Evolutionary conservation across 2,329 filamentous ascomycete genomes (phyloP), one percentile per base, ranked within the genome.

Genomic region (Graphiopsis chlorocephala): DNA sequence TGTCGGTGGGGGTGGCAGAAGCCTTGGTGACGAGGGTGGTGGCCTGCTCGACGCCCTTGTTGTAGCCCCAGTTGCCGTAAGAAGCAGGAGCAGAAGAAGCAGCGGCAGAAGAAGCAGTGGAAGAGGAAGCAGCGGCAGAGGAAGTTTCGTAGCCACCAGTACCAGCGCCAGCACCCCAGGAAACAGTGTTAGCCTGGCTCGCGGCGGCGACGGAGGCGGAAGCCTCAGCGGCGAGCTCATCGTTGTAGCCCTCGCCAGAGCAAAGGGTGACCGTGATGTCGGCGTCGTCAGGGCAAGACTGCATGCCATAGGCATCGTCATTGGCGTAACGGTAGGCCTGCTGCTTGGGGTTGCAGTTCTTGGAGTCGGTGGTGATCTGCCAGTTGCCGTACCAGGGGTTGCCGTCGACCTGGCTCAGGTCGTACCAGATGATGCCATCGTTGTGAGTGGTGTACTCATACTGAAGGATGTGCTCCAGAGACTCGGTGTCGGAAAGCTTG

Each of bases 221-320:
- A 45, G 65, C 53, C 52, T 28, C 53, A 23, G 70, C 56, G 63
- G 50, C 45, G 33, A 65, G 53, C 26, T 64, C 64, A 42, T 68
- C 65, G 64, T 67, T 61, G 48, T 69, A 61, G 28, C 53, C 63
- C 64, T 70, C 68, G 58, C 72, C 73, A 58, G 75, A 75, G 73
- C 76, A 78, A 45, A 78, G 71, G 38, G 72, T 73, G 65, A 78
- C 74, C 28, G 73, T 77, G 70, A 78, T 75, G 66, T 67, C 68
- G 42, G 73, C 66, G 60, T 72, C 69, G 25, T 70, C 64, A 23
- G 67, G 53, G 70, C 75, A 77, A n/a, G 71, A 69, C 69, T 78
- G 76, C 76, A 76, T 76, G 63, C 76, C 76, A 57, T 76, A 74
- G 64, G 74, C 74, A 65, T 78, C 76, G 65, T 78, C 76, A 64